Conservation (phyloP, 306 rosid genomes). For the Cicer judaicum region DNA sequence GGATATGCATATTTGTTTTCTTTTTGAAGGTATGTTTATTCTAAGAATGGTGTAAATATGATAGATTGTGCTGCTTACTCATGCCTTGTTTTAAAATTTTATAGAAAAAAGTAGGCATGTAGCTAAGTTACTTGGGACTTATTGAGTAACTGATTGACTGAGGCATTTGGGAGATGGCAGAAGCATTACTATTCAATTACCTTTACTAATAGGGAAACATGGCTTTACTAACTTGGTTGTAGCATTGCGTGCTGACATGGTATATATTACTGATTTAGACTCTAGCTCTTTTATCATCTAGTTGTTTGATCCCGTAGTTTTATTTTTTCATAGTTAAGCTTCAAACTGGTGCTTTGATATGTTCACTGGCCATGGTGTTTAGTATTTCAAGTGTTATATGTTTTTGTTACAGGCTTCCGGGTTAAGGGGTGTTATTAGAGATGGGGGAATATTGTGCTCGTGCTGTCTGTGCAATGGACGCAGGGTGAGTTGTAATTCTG, state of each 20-base stretch:
- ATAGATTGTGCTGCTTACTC: slow-evolving; percentile 14
- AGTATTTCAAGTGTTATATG: slow-evolving; percentile 25
- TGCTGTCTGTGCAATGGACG: slow-evolving; percentile 76
- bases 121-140: not conserved
- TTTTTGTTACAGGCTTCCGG: slow-evolving; percentile 67
- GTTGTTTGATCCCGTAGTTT: slow-evolving; percentile 15
- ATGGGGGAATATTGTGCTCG: slow-evolving; percentile 88
- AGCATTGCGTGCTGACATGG: not conserved
- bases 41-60: no score
- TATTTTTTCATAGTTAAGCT: slow-evolving; percentile 7
- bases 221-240: slow-evolving; percentile 11
- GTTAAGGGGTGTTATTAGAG: slow-evolving; percentile 75
- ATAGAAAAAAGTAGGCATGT: not conserved
- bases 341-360: slow-evolving; percentile 7
- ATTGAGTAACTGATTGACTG: not conserved
- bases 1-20: not conserved
- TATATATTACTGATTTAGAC: not conserved
- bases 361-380: slow-evolving; percentile 14
- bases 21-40: not conserved
- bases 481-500: slow-evolving; percentile 65
- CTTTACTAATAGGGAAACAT: slow-evolving; percentile 12
- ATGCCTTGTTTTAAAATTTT: not conserved
- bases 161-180: slow-evolving; percentile 31
- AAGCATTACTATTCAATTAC: not conserved
- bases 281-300: slow-evolving; percentile 3